These are phyloP conservation scores for Neoascochyta sp. DNA, from an alignment of 2,329 filamentous ascomycete species.

Conservation along the genomic window DNA sequence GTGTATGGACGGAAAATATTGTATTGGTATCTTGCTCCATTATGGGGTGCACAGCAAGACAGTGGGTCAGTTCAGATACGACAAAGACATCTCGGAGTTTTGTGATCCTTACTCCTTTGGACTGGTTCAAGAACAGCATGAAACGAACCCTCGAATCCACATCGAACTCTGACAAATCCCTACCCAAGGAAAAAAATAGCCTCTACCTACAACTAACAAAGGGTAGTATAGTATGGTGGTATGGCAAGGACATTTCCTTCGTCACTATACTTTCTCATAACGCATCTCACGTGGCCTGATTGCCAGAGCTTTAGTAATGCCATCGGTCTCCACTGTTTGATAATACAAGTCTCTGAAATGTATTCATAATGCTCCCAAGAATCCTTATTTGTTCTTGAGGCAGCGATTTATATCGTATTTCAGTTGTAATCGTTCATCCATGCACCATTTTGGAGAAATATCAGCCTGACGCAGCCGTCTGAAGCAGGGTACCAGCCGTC, in stretches of 20 bases:
- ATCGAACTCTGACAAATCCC: too few species aligned
- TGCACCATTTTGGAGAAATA: neutral
- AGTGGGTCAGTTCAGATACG: conserved; percentile 1
- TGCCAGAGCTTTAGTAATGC: too few species aligned
- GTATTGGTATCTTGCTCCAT: conserved; percentile 1
- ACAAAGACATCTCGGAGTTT: neutral
- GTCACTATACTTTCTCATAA: neutral
- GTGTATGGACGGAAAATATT: conserved; percentile 1
- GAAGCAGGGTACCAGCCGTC: neutral
- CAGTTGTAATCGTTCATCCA: neutral
- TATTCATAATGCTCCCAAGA: too few species aligned
- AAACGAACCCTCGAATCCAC: neutral
- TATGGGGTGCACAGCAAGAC: neutral
- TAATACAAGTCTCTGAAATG: too few species aligned
- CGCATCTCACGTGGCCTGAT: too few species aligned
- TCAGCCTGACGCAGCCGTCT: neutral
- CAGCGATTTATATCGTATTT: too few species aligned
- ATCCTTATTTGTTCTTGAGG: too few species aligned
- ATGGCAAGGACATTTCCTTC: neutral
- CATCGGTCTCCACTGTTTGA: too few species aligned
- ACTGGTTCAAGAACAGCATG: conserved; percentile 1
- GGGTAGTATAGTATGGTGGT: neutral
- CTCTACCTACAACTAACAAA: neutral
- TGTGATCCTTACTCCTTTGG: neutral
- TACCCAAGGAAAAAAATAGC: too few species aligned